phyloP scores from a whole-genome alignment of 805 yeast genomes.

The Candida andamanensis region DNA sequence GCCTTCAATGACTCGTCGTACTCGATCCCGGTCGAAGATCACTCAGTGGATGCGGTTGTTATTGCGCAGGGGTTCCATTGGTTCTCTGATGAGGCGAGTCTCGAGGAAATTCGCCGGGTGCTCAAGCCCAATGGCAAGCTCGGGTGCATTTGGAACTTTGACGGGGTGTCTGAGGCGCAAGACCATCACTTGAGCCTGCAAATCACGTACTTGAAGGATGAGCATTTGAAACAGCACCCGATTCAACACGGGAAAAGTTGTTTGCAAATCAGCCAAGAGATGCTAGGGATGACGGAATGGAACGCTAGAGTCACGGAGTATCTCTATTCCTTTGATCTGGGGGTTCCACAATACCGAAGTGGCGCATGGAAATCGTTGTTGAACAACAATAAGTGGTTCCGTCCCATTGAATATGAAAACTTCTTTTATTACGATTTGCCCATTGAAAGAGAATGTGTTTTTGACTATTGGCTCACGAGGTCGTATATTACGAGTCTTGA shows the following conservation, averaged over 20 bases:
- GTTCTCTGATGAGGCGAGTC: slow-evolving; percentile 49
- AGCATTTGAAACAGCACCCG: neutral
- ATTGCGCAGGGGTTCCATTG: slow-evolving; percentile 65
- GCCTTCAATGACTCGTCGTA: slow-evolving; percentile 39
- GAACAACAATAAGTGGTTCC: slow-evolving; percentile 26
- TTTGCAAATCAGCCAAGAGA: slow-evolving; percentile 1
- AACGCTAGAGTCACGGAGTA: slow-evolving; percentile 28
- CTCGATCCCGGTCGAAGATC: slow-evolving; percentile 40
- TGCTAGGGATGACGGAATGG: slow-evolving; percentile 18
- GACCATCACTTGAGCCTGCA: slow-evolving; percentile 1
- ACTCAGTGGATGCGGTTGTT: slow-evolving; percentile 44
- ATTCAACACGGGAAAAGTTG: slow-evolving; percentile 1
- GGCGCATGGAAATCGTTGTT: slow-evolving; percentile 44
- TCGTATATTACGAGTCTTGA: slow-evolving; percentile 47
- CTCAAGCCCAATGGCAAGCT: slow-evolving; percentile 44
- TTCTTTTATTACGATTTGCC: slow-evolving; percentile 24
- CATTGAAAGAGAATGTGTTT: slow-evolving; percentile 32
- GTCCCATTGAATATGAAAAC: slow-evolving; percentile 27
- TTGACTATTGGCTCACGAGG: slow-evolving; percentile 50
- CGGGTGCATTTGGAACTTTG: slow-evolving; percentile 59
- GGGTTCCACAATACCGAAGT: slow-evolving; percentile 54
- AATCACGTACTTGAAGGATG: slow-evolving; percentile 7
- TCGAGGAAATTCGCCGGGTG: slow-evolving; percentile 48
- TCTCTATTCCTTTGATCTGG: slow-evolving; percentile 31
- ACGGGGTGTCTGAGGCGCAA: slow-evolving; percentile 19